Evolutionary conservation across 2,329 filamentous ascomycete genomes (phyloP), one percentile per base, ranked within the genome.

Genomic region (Harringtonia aguacate): DNA sequence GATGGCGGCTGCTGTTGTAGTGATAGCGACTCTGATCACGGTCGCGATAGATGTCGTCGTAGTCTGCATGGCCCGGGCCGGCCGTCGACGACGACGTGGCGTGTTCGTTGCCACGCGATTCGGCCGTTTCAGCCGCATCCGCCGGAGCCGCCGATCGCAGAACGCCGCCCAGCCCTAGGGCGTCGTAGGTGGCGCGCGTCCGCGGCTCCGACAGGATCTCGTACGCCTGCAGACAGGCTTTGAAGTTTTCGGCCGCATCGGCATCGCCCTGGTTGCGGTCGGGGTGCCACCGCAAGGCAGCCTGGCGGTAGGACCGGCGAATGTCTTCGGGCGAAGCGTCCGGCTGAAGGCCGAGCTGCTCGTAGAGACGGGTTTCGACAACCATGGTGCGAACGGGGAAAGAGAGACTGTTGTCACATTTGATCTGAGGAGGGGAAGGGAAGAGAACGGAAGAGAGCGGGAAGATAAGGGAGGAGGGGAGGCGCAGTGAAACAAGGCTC

Each of bases 211-310:
- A 94, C 4, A 98, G 80, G 55, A 98, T 94, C 67, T 98, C 92
- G 69, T 95, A 98, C 46, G 92, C 92, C 68, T 97, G 88, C 2
- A 88, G 94, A 50, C 88, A 85, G 63, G 95, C 90, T 69, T 97
- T 97, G 74, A 98, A 98, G 65, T 89, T 95, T 61, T 97, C 90
- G 49, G 78, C 72, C 12, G 90, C 86, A 44, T 79, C 69, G 29
- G 88, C 81, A 55, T 89, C 87, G 66, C 94, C 82, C 64, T 87
- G 89, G 73, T 97, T 97, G 73, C 97, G 97, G 72, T 98, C 92
- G 8, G 92, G 92, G 60, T 98, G 92, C 66, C 79, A 88, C 67
- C 89, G 94, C 61, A 95, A 66, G 38, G 90, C 90, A 9, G 48
- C 75, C 65, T 79, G 84, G 79, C 84, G 77, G 65, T 95, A 95